Base-by-base conservation (phyloP, 495 filamentous ascomycete species). In the Umbilicaria muhlenbergii region DNA sequence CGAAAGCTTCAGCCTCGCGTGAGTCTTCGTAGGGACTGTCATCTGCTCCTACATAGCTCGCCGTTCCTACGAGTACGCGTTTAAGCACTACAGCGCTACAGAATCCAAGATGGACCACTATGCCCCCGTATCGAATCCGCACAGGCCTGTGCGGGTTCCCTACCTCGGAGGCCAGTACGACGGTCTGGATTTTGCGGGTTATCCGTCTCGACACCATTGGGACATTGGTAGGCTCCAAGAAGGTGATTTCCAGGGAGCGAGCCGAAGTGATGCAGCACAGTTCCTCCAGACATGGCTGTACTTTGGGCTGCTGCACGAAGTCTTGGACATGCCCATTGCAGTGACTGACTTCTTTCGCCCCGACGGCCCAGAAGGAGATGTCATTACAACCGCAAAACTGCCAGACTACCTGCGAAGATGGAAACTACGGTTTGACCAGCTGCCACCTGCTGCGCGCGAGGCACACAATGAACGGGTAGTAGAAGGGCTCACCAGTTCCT, bases 201-300 rank as follows among this genome's bases (percentile, higher is more conserved):
- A 50, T 41, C 51, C 48, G 2, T 5, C 31, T 2, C 34, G 48
- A 14, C 43, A 41, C 19, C 32, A 35, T 13, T 51, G 14, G 28
- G 39, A 53, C 17, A 18, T 47, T 32, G 36, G 18, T 15, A 32
- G 24, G 14, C 43, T 53, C 24, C 17, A 17, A 16, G 32, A 33
- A 14, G 43, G 47, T 15, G 47, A 47, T 35, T 44, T 46, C 21
- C 42, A 53, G 31, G 34, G 18, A 15, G 17, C 12, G 1, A 32
- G 31, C 5, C 32, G 15, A 11, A n/a, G 10, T 1, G 32, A 47
- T 18, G 41, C 39, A 10, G 47, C 37, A 10, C 16, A 21, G 1
- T 47, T 53, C 18, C 51, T 53, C 11, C 51, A 53, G 44, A 32
- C 38, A 39, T 53, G 51, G 51, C 39, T 53, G 2, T 53, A 36